Evolutionary conservation across 179 eudicot genomes (phyloP), one percentile per base, ranked within the genome.

Genomic region (Amaranthus tricolor): DNA sequence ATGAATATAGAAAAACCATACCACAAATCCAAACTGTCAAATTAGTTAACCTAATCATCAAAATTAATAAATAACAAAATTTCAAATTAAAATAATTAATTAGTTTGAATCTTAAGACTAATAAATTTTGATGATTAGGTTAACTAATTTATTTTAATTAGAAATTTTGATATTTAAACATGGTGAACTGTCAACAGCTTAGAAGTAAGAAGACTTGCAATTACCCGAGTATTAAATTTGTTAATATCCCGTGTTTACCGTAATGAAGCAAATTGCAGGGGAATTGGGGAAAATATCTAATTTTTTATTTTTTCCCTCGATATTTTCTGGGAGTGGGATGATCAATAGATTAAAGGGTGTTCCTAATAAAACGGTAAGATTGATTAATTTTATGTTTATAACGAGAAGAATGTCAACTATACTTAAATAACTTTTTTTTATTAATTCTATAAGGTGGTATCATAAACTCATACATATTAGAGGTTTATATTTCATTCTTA

Each of bases 121-220:
- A 63, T 63, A n/a, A n/a, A n/a, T n/a, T n/a, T n/a, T n/a, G n/a
- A n/a, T n/a, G n/a, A 62, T 43, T 43, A 63, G 50, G 50, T 63
- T 59, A 63, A 63, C 19, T 15, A 43, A 63, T 5, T 63, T 13
- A 49, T n/a, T 40, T 58, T 21, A 52, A 68, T 68, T 52, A 16
- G 4, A 68, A 51, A 10, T 13, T 31, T 31, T 68, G 45, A 21
- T 10, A 17, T 66, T 15, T 48, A 49, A 66, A 19, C 54, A 8
- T 9, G 24, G 40, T 66, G 70, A 49, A 48, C 70, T 66, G 70
- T 66, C 55, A 66, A 52, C 58, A 68, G 71, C 58, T 50, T 57
- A 51, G 57, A 68, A 51, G 7, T 31, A 14, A 62, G 40, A 24
- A 31, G 47, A 68, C 71, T 68, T 51, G 45, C 44, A n/a, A 13